phyloP scores from a whole-genome alignment of 2,329 filamentous ascomycete genomes.

The Fusarium sp. region DNA sequence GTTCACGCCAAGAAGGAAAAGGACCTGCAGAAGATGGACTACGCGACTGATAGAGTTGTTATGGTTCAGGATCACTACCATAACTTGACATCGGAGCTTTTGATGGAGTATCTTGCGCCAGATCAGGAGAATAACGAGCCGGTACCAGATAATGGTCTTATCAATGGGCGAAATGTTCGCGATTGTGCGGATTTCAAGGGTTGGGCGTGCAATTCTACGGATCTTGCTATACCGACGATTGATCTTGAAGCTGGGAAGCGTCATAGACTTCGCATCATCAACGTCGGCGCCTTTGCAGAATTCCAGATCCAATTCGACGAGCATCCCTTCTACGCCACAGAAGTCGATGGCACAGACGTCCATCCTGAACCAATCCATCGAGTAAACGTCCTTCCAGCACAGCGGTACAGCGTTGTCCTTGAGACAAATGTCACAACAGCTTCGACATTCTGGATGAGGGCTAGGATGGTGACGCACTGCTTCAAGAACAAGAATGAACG shows the following conservation, averaged over 20 bases:
- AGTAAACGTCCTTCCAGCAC: constrained; percentile 73
- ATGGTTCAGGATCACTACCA: constrained; percentile 82
- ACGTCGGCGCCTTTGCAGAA: constrained; percentile 75
- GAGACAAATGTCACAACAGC: constrained; percentile 64
- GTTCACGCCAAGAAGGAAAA: constrained; percentile 65
- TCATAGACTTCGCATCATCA: constrained; percentile 74
- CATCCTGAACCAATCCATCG: constrained; percentile 66
- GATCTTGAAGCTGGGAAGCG: constrained; percentile 62
- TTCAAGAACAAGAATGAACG: constrained; percentile 46
- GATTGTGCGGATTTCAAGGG: constrained; percentile 47
- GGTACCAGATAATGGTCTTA: constrained; percentile 69
- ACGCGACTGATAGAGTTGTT: constrained; percentile 63
- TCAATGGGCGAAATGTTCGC: constrained; percentile 63
- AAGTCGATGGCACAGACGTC: constrained; percentile 75
- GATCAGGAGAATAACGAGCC: constrained; percentile 70
- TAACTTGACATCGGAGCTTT: constrained; percentile 59
- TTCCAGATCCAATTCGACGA: constrained; percentile 77
- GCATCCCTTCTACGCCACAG: constrained; percentile 70
- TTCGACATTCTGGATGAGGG: constrained; percentile 71
- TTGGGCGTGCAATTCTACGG: constrained; percentile 56
- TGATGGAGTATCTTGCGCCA: constrained; percentile 63
- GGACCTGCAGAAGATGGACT: constrained; percentile 40
- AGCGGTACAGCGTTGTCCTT: constrained; percentile 74
- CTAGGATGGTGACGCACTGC: constrained; percentile 55
- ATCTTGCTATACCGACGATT: constrained; percentile 51